Percentiles rank a stretch among this genome's conserved stretches.
Conservation (phyloP, 176 grass and related monocot genomes). For the Tillandsia leiboldiana region DNA sequence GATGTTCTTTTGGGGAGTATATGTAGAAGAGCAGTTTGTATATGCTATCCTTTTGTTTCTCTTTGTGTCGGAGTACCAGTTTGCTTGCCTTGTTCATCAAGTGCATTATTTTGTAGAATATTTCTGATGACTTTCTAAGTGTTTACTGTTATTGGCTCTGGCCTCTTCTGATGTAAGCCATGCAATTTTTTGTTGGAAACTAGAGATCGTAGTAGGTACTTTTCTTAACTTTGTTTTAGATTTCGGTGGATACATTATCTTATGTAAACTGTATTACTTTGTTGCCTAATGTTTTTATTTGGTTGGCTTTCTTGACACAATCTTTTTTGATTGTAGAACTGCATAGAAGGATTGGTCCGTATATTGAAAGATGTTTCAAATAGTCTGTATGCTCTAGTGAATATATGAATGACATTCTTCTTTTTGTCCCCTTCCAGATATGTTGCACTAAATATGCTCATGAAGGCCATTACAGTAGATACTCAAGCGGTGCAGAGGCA, state of each 20-base stretch:
- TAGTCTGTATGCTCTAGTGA: conserved; percentile 88
- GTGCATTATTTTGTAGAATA: too few relatives aligned
- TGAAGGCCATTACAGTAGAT: conserved; percentile 82
- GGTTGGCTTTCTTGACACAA: conserved; percentile 20
- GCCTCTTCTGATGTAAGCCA: too few relatives aligned
- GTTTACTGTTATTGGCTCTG: too few relatives aligned
- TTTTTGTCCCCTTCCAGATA: conserved; percentile 45
- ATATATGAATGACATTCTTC: conserved; percentile 93
- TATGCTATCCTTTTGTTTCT: too few relatives aligned
- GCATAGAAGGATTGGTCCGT: conserved; percentile 67
- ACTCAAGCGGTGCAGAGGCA: conserved; percentile 96
- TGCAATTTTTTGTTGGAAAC: too few relatives aligned
- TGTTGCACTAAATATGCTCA: conserved; percentile 94
- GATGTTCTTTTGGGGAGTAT: too few relatives aligned
- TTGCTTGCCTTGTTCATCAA: too few relatives aligned
- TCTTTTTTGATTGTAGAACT: conserved; percentile 47
- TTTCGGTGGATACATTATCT: neutral
- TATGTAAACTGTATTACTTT: neutral
- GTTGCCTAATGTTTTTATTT: conserved; percentile 1
- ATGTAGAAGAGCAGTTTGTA: too few relatives aligned
- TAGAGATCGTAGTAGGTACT: too few relatives aligned
- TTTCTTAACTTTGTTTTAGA: neutral
- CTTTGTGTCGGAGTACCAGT: too few relatives aligned
- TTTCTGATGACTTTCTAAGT: too few relatives aligned
- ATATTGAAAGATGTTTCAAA: conserved; percentile 93